Evolutionary conservation across 108 stramenopile genomes (phyloP).

Genomic region (Pseudonitzschia delicatissima): DNA sequence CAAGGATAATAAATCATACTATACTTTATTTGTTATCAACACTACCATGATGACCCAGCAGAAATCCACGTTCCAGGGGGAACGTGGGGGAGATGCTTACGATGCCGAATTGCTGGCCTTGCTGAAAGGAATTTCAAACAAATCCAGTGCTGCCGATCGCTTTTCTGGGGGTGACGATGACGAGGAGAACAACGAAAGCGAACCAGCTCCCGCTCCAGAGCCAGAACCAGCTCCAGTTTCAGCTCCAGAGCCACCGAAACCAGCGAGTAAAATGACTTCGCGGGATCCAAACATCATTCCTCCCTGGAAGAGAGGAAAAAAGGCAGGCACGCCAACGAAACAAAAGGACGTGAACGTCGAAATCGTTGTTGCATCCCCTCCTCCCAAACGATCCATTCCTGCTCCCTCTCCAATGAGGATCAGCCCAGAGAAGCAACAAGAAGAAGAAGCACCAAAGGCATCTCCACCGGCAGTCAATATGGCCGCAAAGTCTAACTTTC

Average conservation of each 20-base stretch:
- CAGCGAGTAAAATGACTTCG: too few species aligned
- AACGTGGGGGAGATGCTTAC: constrained; percentile 57
- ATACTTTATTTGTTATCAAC: too few species aligned
- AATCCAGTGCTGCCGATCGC: constrained; percentile 36
- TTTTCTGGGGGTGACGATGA: constrained; percentile 24
- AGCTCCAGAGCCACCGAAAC: constrained; percentile 1
- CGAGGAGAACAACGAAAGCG: not conserved
- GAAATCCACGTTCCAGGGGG: constrained; percentile 47
- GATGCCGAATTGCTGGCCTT: constrained; percentile 55
- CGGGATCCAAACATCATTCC: too few species aligned
- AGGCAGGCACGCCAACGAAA: too few species aligned
- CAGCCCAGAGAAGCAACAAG: not conserved
- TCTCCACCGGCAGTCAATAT: too few species aligned
- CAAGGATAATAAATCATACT: too few species aligned
- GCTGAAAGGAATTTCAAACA: constrained; percentile 40
- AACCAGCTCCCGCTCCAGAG: too few species aligned
- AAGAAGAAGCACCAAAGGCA: not conserved
- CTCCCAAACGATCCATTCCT: not conserved
- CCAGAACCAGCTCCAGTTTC: not conserved
- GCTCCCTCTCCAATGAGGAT: not conserved
- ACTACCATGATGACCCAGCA: too few species aligned
- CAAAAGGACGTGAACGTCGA: too few species aligned
- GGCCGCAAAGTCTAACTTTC: constrained; percentile 28
- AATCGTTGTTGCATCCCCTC: not conserved
- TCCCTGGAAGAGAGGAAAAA: constrained; percentile 34